Percentiles rank a stretch among this genome's conserved stretches.
Evolutionary conservation across 1,284 basidiomycete genomes (phyloP).

Genomic region (Boletellus dicymbophilus): DNA sequence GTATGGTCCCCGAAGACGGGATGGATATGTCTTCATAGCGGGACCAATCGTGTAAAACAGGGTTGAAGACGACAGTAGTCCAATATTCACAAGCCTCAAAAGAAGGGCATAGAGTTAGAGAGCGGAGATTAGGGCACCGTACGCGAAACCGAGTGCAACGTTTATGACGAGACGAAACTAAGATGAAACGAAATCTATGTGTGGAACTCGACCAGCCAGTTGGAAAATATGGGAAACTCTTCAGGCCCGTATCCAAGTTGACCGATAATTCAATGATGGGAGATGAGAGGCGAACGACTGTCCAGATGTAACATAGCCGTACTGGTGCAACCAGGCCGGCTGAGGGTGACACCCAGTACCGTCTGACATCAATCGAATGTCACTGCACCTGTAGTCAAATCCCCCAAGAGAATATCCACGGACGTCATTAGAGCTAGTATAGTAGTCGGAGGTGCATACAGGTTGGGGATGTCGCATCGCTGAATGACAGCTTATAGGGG

Average conservation of each 20-base stretch:
- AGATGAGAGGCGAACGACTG: conserved; percentile 40
- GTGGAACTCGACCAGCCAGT: conserved; percentile 20
- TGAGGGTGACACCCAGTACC: conserved; percentile 40
- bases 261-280: conserved; percentile 41
- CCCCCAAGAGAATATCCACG: conserved; percentile 63
- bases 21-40: conserved; percentile 62
- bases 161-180: conserved; percentile 24
- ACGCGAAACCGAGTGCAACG: conserved; percentile 22
- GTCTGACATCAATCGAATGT: conserved; percentile 44
- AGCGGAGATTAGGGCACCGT: conserved; percentile 37
- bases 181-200: conserved; percentile 27
- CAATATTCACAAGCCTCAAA: conserved; percentile 38
- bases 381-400: conserved; percentile 52
- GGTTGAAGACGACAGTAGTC: conserved; percentile 31
- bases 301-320: conserved; percentile 40
- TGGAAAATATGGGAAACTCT: conserved; percentile 9
- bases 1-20: conserved; percentile 47
- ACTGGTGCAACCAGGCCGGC: conserved; percentile 40
- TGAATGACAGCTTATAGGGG: conserved; percentile 35
- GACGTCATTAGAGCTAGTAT: conserved; percentile 47
- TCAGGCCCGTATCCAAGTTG: conserved; percentile 55
- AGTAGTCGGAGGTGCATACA: conserved; percentile 52
- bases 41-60: conserved; percentile 35
- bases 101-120: conserved; percentile 37
- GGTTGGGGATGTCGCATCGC: conserved; percentile 55